Evolutionary conservation across 441 rosid species (phyloP).

Genomic region (Pelargonium cotyledonis): DNA sequence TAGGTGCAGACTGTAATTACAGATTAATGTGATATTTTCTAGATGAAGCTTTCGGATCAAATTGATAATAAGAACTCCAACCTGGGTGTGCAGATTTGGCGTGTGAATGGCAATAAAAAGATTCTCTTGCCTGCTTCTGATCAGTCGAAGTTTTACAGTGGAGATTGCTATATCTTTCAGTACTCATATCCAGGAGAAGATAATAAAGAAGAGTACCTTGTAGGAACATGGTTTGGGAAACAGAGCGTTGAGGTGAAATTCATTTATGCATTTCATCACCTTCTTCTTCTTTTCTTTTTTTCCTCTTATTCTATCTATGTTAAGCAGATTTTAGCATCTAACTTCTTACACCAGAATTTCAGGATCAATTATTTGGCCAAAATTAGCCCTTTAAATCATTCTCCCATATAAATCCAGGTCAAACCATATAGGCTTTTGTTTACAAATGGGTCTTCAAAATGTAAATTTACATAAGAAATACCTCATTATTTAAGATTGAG

Average conservation of each 20-base stretch:
- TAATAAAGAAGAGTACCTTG: conserved; percentile 85
- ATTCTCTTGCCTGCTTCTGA: conserved; percentile 71
- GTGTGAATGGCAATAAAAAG: conserved; percentile 77
- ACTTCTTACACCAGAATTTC: no score
- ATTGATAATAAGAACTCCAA: neutral
- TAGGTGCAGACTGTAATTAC: neutral
- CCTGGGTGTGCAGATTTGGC: conserved; percentile 63
- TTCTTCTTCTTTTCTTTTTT: neutral
- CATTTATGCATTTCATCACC: neutral
- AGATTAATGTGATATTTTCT: neutral
- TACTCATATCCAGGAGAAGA: conserved; percentile 86
- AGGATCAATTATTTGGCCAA: no score
- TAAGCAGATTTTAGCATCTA: neutral
- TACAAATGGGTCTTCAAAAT: no score
- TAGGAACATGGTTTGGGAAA: conserved; percentile 89
- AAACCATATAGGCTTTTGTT: no score
- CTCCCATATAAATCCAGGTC: no score
- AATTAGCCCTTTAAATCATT: no score
- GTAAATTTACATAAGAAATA: no score
- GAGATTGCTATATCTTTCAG: conserved; percentile 91
- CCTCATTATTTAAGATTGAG: no score
- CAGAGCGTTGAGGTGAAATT: conserved; percentile 70
- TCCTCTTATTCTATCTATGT: neutral
- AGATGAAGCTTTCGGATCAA: conserved; percentile 12
- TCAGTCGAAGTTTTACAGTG: conserved; percentile 82